Base-by-base conservation (phyloP, 805 yeast genomes). In the Metschnikowia koreensis region DNA sequence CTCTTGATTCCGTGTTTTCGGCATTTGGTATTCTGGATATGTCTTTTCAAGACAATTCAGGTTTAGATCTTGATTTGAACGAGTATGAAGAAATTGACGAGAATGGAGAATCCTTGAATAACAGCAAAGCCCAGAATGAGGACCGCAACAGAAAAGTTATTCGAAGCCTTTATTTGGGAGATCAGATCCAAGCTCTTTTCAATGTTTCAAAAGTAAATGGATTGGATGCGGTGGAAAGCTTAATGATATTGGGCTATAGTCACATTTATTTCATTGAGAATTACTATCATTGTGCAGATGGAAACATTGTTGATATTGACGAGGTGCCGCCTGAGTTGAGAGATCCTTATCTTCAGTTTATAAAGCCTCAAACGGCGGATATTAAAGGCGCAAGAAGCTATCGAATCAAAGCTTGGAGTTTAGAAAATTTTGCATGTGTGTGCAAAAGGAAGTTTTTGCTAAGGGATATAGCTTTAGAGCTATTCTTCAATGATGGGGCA, bases 381-480 rank as follows among this genome's bases (percentile, higher is more conserved):
- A 57, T 55, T n/a, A 29, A 44, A 13, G 64, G 62, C 11, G 55
- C 66, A 1, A 67, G 56, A 48, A 50, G 63, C 1, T 88, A 85
- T 59, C 63, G 73, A 12, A 80, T 81, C 0, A 76, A 76, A 54
- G 68, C 76, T 12, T 89, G 96, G 94, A 76, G 80, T 26, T 59
- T 87, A 17, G 73, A 73, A 6, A 80, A 80, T 41, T 62, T 91
- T 16, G 79, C 82, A 0, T 82, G 86, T 4, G 81, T 86, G 11
- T 82, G 90, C 2, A 88, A 87, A 56, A 70, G 96, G 47, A 89
- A 86, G 38, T 90, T 89, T 60, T 66, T 90, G 16, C 70, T 90
- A 13, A 71, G 96, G 50, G 96, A 89, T 66, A 87, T 87, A 42
- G 96, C 94, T 0, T 63, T 89, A 36, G 97, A 90, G 61, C 67